These are phyloP conservation scores for Spencermartinsiella europaea DNA, from an alignment of 805 yeast species.

Conservation along the genomic window DNA sequence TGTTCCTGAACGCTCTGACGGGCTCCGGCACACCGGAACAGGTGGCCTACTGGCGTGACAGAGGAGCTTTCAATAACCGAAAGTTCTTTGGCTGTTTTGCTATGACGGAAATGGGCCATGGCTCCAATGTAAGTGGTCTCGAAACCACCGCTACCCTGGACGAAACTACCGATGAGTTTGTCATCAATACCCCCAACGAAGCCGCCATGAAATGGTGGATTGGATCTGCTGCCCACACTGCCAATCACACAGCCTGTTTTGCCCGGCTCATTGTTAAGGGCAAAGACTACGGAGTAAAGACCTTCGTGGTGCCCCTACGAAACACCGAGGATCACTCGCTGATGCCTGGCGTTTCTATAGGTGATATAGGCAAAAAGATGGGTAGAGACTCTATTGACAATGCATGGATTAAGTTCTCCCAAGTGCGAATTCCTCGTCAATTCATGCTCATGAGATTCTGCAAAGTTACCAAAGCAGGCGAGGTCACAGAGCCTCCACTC, in stretches of 20 bases:
- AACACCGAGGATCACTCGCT: constrained; percentile 62
- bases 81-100: constrained; percentile 76
- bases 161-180: constrained; percentile 58
- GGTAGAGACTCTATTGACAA: constrained; percentile 95
- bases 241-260: constrained; percentile 77
- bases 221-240: constrained; percentile 95
- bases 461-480: constrained; percentile 62
- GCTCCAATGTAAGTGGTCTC: constrained; percentile 87
- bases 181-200: constrained; percentile 78
- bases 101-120: constrained; percentile 92
- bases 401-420: constrained; percentile 91
- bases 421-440: constrained; percentile 77
- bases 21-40: constrained; percentile 89
- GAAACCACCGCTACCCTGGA: constrained; percentile 88
- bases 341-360: constrained; percentile 74
- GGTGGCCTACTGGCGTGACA: constrained; percentile 75
- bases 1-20: constrained; percentile 71
- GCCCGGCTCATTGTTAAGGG: constrained; percentile 79
- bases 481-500: constrained; percentile 72
- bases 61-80: constrained; percentile 37
- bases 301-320: constrained; percentile 86
- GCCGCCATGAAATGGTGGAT: constrained; percentile 99
- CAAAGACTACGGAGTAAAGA: constrained; percentile 86
- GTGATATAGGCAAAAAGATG: constrained; percentile 94
- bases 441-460: constrained; percentile 79